Evolutionary conservation across 768 basidiomycete species (phyloP).

Genomic region (Trametes maxima): DNA sequence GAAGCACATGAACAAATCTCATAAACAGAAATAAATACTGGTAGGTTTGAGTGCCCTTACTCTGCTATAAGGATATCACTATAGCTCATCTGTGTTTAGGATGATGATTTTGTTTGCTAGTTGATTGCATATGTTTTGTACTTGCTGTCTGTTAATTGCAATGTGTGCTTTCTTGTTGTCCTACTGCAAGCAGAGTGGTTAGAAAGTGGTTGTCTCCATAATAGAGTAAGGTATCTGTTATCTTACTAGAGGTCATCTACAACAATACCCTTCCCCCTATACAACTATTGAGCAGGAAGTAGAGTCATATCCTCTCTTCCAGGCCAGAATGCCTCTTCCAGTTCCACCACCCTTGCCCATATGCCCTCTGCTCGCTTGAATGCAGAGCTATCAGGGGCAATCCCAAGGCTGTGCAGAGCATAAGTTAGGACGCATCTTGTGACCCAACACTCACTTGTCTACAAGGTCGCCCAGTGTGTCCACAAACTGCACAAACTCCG

Average conservation of each 20-base stretch:
- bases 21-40: neutral
- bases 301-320: constrained; percentile 38
- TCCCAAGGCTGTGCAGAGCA: constrained; percentile 32
- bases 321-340: constrained; percentile 67
- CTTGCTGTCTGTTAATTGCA: neutral
- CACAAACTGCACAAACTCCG: constrained; percentile 58
- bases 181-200: too few species aligned
- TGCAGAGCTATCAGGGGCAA: constrained; percentile 38
- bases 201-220: too few species aligned
- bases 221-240: too few species aligned
- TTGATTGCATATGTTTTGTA: neutral
- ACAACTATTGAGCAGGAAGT: neutral
- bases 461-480: constrained; percentile 50
- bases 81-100: neutral
- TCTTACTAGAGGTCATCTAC: too few species aligned
- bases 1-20: neutral
- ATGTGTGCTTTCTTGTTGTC: neutral
- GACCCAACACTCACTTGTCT: constrained; percentile 33
- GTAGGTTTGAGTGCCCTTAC: neutral
- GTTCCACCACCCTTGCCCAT: constrained; percentile 60
- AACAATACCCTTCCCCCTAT: too few species aligned
- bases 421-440: neutral
- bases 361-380: constrained; percentile 50
- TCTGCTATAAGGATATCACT: neutral
- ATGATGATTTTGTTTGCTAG: neutral